These are phyloP conservation scores for Xylaria sp. DNA, from an alignment of 2,329 filamentous ascomycete species.

Conservation along the genomic window DNA sequence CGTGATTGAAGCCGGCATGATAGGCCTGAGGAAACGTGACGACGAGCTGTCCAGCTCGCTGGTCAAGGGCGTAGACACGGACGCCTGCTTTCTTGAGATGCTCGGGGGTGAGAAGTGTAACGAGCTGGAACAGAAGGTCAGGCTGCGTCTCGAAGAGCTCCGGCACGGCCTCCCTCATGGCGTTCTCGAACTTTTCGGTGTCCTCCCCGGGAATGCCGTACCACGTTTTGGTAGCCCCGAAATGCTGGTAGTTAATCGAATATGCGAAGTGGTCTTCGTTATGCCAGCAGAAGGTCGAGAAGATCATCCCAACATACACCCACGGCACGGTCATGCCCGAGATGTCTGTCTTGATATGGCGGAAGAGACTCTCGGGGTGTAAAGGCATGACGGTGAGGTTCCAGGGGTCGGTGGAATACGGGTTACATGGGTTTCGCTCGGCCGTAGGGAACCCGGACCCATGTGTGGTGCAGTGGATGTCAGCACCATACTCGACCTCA, in stretches of 20 bases:
- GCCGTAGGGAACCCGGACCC: slow-evolving; percentile 96
- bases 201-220: slow-evolving; percentile 96
- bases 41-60: slow-evolving; percentile 92
- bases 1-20: slow-evolving; percentile 97
- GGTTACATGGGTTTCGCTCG: slow-evolving; percentile 84
- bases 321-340: slow-evolving; percentile 99
- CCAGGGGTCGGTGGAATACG: slow-evolving; percentile 90
- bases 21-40: slow-evolving; percentile 97
- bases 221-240: slow-evolving; percentile 98
- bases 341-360: slow-evolving; percentile 97
- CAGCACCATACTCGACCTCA: slow-evolving; percentile 96
- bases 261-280: slow-evolving; percentile 98
- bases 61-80: slow-evolving; percentile 91
- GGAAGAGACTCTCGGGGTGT: slow-evolving; percentile 87
- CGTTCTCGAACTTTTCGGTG: slow-evolving; percentile 90
- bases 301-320: slow-evolving; percentile 99
- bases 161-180: slow-evolving; percentile 93
- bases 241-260: slow-evolving; percentile 97
- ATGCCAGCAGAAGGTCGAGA: slow-evolving; percentile 99
- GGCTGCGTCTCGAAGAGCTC: slow-evolving; percentile 97
- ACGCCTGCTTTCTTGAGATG: slow-evolving; percentile 92
- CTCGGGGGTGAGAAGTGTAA: slow-evolving; percentile 92
- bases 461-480: slow-evolving; percentile 97
- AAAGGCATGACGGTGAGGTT: slow-evolving; percentile 93
- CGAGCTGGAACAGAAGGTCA: slow-evolving; percentile 92